phyloP scores from a whole-genome alignment of 1,284 basidiomycete species.

The Rhodotorula mucilaginosa region DNA sequence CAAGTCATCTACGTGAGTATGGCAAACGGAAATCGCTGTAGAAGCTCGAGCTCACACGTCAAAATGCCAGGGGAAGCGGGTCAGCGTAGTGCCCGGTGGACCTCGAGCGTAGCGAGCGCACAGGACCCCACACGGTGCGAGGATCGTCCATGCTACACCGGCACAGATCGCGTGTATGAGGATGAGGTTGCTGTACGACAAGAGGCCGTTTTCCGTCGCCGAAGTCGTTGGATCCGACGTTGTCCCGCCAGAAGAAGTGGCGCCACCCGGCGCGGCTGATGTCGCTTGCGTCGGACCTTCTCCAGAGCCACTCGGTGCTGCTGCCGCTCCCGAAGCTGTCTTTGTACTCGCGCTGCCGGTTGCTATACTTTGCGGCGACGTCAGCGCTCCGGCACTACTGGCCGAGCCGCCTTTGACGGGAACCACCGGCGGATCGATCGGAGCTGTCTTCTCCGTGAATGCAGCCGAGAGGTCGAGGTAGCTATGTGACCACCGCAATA shows the following conservation, averaged over 20 bases:
- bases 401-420: background rate
- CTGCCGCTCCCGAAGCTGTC: background rate
- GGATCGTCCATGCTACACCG: constrained; percentile 8
- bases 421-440: constrained; percentile 16
- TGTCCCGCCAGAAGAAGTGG: too few relatives aligned
- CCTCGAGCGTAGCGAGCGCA: constrained; percentile 18
- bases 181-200: constrained; percentile 18
- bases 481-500: background rate
- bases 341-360: background rate
- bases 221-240: background rate
- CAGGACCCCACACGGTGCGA: constrained; percentile 21
- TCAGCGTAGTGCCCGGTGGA: constrained; percentile 3
- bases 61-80: constrained; percentile 23
- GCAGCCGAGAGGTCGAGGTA: constrained; percentile 24
- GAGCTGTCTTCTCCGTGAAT: constrained; percentile 3
- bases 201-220: background rate
- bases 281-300: background rate
- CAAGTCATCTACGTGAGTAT: background rate
- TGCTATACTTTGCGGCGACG: background rate
- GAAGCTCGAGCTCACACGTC: background rate
- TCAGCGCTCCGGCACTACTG: background rate
- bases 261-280: too few relatives aligned
- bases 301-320: background rate
- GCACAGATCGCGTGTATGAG: constrained; percentile 15
- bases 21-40: too few relatives aligned